phyloP scores from a whole-genome alignment of 768 basidiomycete genomes.

The Boletus fagicola region DNA sequence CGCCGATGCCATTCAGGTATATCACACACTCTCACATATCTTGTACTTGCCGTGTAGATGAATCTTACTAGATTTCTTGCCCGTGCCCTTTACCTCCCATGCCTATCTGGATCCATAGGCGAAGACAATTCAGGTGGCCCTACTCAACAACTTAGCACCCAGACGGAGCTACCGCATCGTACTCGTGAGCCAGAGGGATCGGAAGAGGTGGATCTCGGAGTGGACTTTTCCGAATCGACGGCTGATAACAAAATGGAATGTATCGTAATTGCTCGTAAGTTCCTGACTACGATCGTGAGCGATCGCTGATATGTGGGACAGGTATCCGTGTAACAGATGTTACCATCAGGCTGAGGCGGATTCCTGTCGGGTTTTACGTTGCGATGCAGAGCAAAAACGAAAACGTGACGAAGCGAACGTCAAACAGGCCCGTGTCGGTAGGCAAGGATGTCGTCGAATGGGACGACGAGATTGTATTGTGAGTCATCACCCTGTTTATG shows the following conservation, averaged over 20 bases:
- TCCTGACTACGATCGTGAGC: not conserved
- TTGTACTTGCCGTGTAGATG: not conserved
- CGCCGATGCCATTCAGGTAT: not conserved
- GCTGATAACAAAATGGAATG: not conserved
- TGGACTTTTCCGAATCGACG: not conserved
- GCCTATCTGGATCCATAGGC: not conserved
- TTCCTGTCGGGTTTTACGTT: not conserved
- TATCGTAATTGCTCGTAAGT: not conserved
- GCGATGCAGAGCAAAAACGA: not conserved
- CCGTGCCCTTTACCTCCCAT: not conserved
- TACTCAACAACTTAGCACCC: not conserved
- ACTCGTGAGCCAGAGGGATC: not conserved
- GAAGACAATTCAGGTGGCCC: not conserved
- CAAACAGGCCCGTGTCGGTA: not conserved
- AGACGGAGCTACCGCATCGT: not conserved
- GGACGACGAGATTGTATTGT: too few species aligned
- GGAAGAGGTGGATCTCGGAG: not conserved
- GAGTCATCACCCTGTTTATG: too few species aligned
- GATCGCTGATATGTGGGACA: not conserved
- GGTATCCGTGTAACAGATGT: not conserved
- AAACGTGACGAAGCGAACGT: not conserved
- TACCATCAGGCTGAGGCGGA: not conserved
- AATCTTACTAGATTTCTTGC: not conserved
- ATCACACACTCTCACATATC: not conserved
- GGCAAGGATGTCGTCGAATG: not conserved